phyloP scores from a whole-genome alignment of 805 yeast genomes.

The Clavispora fructus region DNA sequence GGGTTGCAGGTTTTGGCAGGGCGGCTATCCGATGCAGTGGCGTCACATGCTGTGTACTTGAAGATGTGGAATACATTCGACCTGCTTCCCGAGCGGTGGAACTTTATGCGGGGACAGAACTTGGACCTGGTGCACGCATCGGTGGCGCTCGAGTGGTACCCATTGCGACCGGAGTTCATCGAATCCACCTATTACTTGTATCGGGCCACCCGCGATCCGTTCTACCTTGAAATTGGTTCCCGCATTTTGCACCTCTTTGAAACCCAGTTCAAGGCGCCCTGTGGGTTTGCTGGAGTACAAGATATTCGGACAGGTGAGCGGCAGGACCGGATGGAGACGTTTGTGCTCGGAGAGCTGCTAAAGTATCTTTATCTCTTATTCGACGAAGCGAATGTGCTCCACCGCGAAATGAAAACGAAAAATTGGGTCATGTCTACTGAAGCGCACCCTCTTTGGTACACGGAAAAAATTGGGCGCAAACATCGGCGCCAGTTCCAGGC shows the following conservation, averaged over 20 bases:
- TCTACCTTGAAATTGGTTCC: constrained; percentile 72
- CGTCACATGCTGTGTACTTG: constrained; percentile 54
- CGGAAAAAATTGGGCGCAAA: constrained; percentile 20
- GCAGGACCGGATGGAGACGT: constrained; percentile 87
- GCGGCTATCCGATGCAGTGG: constrained; percentile 58
- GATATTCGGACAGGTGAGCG: constrained; percentile 56
- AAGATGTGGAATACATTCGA: constrained; percentile 80
- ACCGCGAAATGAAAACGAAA: constrained; percentile 36
- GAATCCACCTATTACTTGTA: constrained; percentile 84
- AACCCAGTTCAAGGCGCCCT: constrained; percentile 47
- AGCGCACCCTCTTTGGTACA: constrained; percentile 85
- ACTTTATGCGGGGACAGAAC: constrained; percentile 7
- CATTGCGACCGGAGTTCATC: constrained; percentile 85
- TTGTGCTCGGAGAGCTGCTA: constrained; percentile 81
- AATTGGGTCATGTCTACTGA: constrained; percentile 77
- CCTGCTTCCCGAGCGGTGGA: constrained; percentile 89
- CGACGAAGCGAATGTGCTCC: constrained; percentile 56
- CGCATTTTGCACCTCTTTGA: constrained; percentile 54
- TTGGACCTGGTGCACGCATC: constrained; percentile 11
- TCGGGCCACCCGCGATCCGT: constrained; percentile 80
- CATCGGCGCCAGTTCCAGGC: neutral
- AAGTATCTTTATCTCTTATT: constrained; percentile 79
- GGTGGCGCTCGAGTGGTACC: constrained; percentile 79
- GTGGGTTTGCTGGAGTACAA: constrained; percentile 80
- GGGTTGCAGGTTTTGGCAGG: constrained; percentile 81